Evolutionary conservation across 306 rosid species (phyloP).

Genomic region (Dryas octopetala): DNA sequence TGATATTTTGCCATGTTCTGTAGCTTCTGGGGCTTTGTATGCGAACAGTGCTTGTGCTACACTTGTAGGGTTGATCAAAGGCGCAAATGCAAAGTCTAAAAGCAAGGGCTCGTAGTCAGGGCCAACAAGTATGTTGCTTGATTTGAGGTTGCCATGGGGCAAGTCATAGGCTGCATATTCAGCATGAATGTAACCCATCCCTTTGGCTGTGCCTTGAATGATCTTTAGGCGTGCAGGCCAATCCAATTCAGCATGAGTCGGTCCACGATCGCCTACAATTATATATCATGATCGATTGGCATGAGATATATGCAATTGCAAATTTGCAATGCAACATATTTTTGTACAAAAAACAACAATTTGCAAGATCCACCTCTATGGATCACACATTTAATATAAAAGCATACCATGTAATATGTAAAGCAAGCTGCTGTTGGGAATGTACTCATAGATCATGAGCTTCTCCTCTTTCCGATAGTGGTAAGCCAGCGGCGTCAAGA

Average conservation of each 20-base stretch:
- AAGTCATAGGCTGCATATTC: slow-evolving; percentile 38
- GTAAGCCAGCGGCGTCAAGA: slow-evolving; percentile 72
- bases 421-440: slow-evolving; percentile 60
- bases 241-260: slow-evolving; percentile 50
- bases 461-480: slow-evolving; percentile 70
- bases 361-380: no score
- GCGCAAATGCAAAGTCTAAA: slow-evolving; percentile 54
- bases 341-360: no score
- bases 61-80: slow-evolving; percentile 40
- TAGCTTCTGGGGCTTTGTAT: slow-evolving; percentile 65
- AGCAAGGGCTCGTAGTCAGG: slow-evolving; percentile 58
- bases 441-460: slow-evolving; percentile 54
- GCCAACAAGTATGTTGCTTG: slow-evolving; percentile 71
- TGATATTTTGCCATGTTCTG: slow-evolving; percentile 39
- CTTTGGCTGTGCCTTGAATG: slow-evolving; percentile 64
- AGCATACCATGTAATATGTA: slow-evolving; percentile 58
- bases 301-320: no score
- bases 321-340: no score
- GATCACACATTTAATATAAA: no score
- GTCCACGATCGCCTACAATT: slow-evolving; percentile 64
- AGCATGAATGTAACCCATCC: slow-evolving; percentile 54
- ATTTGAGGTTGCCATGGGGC: slow-evolving; percentile 88
- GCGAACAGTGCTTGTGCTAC: slow-evolving; percentile 51
- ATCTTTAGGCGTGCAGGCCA: slow-evolving; percentile 67
- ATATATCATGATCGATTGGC: not conserved